A percentile compares a stretch with the other conserved stretches of the same genome.
These are phyloP conservation scores for Zygoascus ofunaensis DNA, from an alignment of 805 yeast genomes.

Conservation along the genomic window DNA sequence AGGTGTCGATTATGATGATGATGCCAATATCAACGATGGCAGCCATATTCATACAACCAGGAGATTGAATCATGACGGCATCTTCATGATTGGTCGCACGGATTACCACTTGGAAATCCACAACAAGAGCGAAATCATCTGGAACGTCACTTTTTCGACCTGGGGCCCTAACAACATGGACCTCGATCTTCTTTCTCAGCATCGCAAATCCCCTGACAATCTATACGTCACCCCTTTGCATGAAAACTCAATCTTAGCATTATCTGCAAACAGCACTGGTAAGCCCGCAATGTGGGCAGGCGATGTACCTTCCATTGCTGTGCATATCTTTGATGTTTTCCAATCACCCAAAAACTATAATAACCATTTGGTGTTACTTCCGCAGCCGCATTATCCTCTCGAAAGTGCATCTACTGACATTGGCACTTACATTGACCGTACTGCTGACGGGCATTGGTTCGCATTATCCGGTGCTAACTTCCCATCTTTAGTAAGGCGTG, in stretches of 20 bases:
- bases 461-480: slow-evolving; percentile 72
- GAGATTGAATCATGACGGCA: slow-evolving; percentile 14
- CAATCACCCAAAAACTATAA: slow-evolving; percentile 8
- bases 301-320: slow-evolving; percentile 59
- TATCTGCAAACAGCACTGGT: slow-evolving; percentile 47
- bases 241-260: slow-evolving; percentile 67
- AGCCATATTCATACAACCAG: slow-evolving; percentile 4
- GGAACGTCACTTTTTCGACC: slow-evolving; percentile 78
- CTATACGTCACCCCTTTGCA: slow-evolving; percentile 77
- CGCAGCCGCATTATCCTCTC: slow-evolving; percentile 27
- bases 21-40: slow-evolving; percentile 8
- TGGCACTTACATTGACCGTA: slow-evolving; percentile 60
- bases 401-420: slow-evolving; percentile 11
- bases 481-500: slow-evolving; percentile 73
- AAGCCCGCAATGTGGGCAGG: slow-evolving; percentile 76
- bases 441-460: slow-evolving; percentile 60
- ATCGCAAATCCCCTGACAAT: slow-evolving; percentile 49
- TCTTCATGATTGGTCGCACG: slow-evolving; percentile 28
- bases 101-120: slow-evolving; percentile 47
- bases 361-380: slow-evolving; percentile 26
- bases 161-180: slow-evolving; percentile 93
- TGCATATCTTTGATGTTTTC: slow-evolving; percentile 72
- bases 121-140: slow-evolving; percentile 56
- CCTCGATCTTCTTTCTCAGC: slow-evolving; percentile 39
- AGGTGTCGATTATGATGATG: slow-evolving; percentile 14